These are phyloP conservation scores for Aspergillus neotritici DNA, from an alignment of 2,329 filamentous ascomycete genomes.

Conservation along the genomic window DNA sequence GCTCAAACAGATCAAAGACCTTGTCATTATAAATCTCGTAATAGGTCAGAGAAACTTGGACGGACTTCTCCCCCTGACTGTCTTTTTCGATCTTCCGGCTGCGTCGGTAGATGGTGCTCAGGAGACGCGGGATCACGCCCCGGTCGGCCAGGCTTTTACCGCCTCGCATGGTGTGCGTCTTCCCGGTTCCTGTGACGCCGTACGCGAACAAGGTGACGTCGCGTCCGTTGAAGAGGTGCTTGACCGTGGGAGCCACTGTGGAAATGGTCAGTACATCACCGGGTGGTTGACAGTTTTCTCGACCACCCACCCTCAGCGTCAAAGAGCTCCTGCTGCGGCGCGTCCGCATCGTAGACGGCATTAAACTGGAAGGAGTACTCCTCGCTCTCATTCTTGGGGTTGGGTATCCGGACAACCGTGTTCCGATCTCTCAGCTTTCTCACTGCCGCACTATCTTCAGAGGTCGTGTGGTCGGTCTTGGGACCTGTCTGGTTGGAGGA, in stretches of 20 bases:
- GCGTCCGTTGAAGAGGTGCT: conserved; percentile 78
- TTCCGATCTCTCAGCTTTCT: conserved; percentile 48
- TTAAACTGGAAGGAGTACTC: conserved; percentile 94
- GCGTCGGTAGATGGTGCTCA: conserved; percentile 79
- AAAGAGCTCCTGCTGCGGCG: conserved; percentile 81
- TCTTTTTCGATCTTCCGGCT: conserved; percentile 83
- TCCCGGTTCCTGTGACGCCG: conserved; percentile 86
- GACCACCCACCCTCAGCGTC: conserved; percentile 70
- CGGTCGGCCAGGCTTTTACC: conserved; percentile 79
- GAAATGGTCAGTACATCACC: conserved; percentile 14
- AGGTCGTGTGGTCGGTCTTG: conserved; percentile 23
- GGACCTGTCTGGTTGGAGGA: conserved; percentile 27
- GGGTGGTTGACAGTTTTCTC: conserved; percentile 2
- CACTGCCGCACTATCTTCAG: conserved; percentile 19
- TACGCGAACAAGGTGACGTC: conserved; percentile 90
- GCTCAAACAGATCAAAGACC: conserved; percentile 83
- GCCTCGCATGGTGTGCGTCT: conserved; percentile 94
- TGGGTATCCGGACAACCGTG: conserved; percentile 78
- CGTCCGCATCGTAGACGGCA: conserved; percentile 75
- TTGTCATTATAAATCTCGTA: conserved; percentile 98
- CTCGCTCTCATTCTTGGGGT: conserved; percentile 85
- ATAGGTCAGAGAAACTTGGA: conserved; percentile 75
- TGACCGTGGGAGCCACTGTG: conserved; percentile 79
- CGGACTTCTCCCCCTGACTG: conserved; percentile 60
- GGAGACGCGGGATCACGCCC: conserved; percentile 77